A percentile compares a stretch with the other conserved stretches of the same genome.
Evolutionary conservation across 306 rosid genomes (phyloP).

Genomic region (Quercus gilva): DNA sequence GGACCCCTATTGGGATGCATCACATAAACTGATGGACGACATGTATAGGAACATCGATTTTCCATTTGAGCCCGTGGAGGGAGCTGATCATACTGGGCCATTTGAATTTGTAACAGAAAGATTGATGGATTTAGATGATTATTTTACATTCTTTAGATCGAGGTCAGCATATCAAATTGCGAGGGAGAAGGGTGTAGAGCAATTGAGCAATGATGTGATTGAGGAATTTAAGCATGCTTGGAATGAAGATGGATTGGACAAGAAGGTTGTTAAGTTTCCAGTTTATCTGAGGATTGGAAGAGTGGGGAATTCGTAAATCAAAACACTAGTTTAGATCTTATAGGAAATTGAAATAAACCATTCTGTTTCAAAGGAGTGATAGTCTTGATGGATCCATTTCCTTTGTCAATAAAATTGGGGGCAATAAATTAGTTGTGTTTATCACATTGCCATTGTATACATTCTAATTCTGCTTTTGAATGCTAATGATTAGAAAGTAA

Average conservation of each 20-base stretch:
- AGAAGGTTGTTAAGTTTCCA: conserved; percentile 51
- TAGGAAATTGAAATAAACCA: not conserved
- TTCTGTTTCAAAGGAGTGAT: no score
- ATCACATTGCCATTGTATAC: no score
- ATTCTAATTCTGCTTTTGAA: no score
- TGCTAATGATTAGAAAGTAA: no score
- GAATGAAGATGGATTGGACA: conserved; percentile 39
- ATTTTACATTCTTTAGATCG: conserved; percentile 51
- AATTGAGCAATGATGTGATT: conserved; percentile 38
- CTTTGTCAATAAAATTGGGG: not conserved
- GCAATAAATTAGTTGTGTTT: not conserved
- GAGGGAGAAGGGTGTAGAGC: conserved; percentile 65
- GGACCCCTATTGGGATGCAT: conserved; percentile 54
- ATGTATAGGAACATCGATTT: conserved; percentile 55
- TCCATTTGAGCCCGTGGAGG: conserved; percentile 69
- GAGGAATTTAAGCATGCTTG: conserved; percentile 55
- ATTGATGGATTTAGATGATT: conserved; percentile 47
- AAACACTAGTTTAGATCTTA: not conserved
- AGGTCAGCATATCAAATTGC: conserved; percentile 83
- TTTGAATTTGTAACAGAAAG: conserved; percentile 55
- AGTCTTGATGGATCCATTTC: not conserved
- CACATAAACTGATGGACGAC: conserved; percentile 45
- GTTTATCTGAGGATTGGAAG: conserved; percentile 66
- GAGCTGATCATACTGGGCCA: conserved; percentile 59
- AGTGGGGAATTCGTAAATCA: conserved; percentile 24